Percentiles rank a stretch among this genome's conserved stretches.
These are phyloP conservation scores for Diplocarpon mali DNA, from an alignment of 2,329 filamentous ascomycete species.

Conservation along the genomic window DNA sequence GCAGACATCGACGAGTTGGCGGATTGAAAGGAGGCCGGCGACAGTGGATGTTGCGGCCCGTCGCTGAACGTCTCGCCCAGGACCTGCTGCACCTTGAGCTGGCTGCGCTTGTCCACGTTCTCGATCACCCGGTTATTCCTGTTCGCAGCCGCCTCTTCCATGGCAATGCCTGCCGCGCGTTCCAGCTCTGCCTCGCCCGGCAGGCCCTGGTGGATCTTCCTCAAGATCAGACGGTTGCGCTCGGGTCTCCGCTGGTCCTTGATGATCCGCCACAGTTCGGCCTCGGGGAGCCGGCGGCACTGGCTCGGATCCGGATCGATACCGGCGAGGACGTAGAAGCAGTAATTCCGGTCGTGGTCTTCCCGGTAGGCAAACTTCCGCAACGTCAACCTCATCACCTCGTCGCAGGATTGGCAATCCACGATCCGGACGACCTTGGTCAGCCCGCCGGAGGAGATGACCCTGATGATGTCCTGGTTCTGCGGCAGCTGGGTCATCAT, in stretches of 20 bases:
- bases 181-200: slow-evolving; percentile 80
- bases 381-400: slow-evolving; percentile 82
- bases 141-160: slow-evolving; percentile 72
- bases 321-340: slow-evolving; percentile 87
- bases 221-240: slow-evolving; percentile 78
- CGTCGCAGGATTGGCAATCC: slow-evolving; percentile 81
- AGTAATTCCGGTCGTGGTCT: slow-evolving; percentile 88
- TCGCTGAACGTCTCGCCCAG: slow-evolving; percentile 80
- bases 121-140: slow-evolving; percentile 50
- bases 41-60: slow-evolving; percentile 71
- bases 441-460: slow-evolving; percentile 83
- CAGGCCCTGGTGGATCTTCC: slow-evolving; percentile 85
- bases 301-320: slow-evolving; percentile 71
- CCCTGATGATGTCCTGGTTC: slow-evolving; percentile 80
- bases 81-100: slow-evolving; percentile 79
- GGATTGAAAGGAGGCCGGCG: slow-evolving; percentile 57
- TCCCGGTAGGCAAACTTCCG: slow-evolving; percentile 82
- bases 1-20: slow-evolving; percentile 27
- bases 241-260: slow-evolving; percentile 78
- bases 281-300: slow-evolving; percentile 74
- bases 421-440: slow-evolving; percentile 92
- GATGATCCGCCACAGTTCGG: slow-evolving; percentile 82
- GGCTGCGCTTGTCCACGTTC: slow-evolving; percentile 55
- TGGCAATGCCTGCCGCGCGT: slow-evolving; percentile 76
- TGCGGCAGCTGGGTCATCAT: slow-evolving; percentile 77